Percentiles rank a stretch among this genome's conserved stretches.
phyloP scores from a whole-genome alignment of 1,284 basidiomycete species.

The Kalmanozyma brasiliensis region DNA sequence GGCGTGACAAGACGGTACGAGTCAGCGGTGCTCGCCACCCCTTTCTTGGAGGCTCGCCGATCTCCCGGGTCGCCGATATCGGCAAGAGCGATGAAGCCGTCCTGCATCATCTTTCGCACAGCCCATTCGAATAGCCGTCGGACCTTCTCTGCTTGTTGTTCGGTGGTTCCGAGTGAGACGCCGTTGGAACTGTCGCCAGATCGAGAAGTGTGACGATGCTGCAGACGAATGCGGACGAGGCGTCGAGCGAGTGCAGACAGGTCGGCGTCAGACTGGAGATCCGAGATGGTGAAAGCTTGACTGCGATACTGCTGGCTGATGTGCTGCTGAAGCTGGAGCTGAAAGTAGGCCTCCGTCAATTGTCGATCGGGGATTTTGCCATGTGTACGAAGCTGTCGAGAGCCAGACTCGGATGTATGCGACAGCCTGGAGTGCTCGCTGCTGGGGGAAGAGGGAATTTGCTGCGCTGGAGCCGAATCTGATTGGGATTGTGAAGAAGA shows the following conservation, averaged over 20 bases:
- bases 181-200: neutral
- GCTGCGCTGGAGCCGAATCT: neutral
- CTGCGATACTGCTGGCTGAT: constrained; percentile 15
- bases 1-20: constrained; percentile 30
- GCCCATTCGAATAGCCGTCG: constrained; percentile 37
- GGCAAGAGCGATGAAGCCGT: constrained; percentile 43
- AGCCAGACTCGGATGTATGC: constrained; percentile 3
- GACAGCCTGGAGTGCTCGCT: constrained; percentile 1
- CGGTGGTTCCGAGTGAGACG: constrained; percentile 3
- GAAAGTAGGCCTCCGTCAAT: constrained; percentile 41
- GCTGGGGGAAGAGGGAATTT: neutral
- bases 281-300: constrained; percentile 8
- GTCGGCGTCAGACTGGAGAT: constrained; percentile 8
- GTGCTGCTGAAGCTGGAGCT: constrained; percentile 40
- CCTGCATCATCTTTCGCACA: constrained; percentile 48
- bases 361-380: constrained; percentile 34
- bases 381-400: constrained; percentile 22
- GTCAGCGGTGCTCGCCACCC: constrained; percentile 4
- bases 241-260: constrained; percentile 27
- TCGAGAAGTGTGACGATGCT: constrained; percentile 16
- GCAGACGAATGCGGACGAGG: constrained; percentile 29
- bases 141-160: constrained; percentile 25
- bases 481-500: constrained; percentile 3
- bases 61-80: neutral
- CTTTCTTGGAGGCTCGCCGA: neutral